phyloP scores from a whole-genome alignment of 371 early-diverging fungal genomes.

The Rhizopus arrhizus region DNA sequence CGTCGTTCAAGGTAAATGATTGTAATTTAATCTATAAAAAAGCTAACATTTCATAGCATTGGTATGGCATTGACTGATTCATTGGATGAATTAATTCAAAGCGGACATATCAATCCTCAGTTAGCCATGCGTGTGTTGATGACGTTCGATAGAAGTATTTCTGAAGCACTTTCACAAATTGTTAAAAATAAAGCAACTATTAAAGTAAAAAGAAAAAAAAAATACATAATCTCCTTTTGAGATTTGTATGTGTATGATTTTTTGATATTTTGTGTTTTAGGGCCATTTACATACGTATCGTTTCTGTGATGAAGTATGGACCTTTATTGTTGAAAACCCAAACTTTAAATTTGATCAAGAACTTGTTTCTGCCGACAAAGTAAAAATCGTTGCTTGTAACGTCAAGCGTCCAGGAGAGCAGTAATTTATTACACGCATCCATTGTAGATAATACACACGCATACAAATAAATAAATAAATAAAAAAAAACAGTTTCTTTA shows the following conservation, averaged over 20 bases:
- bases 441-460: neutral
- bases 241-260: neutral
- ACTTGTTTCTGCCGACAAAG: conserved; percentile 75
- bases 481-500: conserved; percentile 1
- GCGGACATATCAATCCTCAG: conserved; percentile 90
- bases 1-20: conserved; percentile 49
- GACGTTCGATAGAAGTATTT: conserved; percentile 68
- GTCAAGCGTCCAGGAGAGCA: conserved; percentile 73
- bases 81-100: conserved; percentile 90
- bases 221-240: neutral
- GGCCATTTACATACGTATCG: conserved; percentile 89
- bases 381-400: conserved; percentile 91
- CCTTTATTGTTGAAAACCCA: conserved; percentile 88
- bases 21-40: neutral
- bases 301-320: conserved; percentile 97
- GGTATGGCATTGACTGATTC: conserved; percentile 94
- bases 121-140: conserved; percentile 90
- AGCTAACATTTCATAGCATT: conserved; percentile 52
- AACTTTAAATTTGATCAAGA: conserved; percentile 88
- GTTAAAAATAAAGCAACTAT: conserved; percentile 51
- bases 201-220: conserved; percentile 32
- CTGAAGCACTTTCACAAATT: conserved; percentile 46
- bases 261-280: conserved; percentile 33
- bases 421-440: conserved; percentile 14
- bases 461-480: neutral